Percentiles rank a stretch among this genome's conserved stretches.
These are phyloP conservation scores for Dictyostelium firmibasis DNA, from an alignment of 78 protist species.

Conservation along the genomic window DNA sequence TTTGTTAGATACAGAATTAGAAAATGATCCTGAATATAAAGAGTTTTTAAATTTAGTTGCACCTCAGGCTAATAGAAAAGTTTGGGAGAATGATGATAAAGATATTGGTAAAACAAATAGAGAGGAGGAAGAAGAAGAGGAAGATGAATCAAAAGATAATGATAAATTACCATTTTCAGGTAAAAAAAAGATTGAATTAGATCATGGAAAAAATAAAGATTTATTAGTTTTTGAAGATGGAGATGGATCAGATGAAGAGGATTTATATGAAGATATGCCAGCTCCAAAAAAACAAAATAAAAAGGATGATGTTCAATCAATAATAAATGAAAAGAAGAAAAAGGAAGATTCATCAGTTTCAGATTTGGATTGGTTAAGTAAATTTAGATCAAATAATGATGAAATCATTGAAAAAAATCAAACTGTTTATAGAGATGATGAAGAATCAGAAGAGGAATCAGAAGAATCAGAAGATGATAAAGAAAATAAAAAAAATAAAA, in stretches of 20 bases:
- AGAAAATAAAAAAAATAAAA: neutral
- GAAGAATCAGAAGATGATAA: neutral
- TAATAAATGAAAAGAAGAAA: neutral
- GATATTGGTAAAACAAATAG: neutral
- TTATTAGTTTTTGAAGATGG: conserved; percentile 6
- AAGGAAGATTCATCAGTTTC: conserved; percentile 23
- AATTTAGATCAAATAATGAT: conserved; percentile 20
- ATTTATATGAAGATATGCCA: conserved; percentile 34
- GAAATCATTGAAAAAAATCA: neutral
- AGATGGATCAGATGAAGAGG: conserved; percentile 7
- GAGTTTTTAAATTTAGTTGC: conserved; percentile 3
- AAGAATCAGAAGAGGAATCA: neutral
- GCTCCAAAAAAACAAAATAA: neutral
- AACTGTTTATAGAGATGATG: neutral
- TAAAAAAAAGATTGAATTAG: conserved; percentile 14
- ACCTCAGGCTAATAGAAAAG: neutral
- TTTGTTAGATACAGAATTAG: conserved; percentile 9
- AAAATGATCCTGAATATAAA: conserved; percentile 35
- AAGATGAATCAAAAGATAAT: neutral
- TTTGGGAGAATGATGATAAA: conserved; percentile 36
- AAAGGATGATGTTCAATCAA: neutral
- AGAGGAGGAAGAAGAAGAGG: neutral
- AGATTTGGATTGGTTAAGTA: conserved; percentile 72
- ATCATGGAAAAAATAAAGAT: neutral
- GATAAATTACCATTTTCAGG: neutral